phyloP scores from a whole-genome alignment of 2,329 filamentous ascomycete genomes.

The Cadophora malorum region DNA sequence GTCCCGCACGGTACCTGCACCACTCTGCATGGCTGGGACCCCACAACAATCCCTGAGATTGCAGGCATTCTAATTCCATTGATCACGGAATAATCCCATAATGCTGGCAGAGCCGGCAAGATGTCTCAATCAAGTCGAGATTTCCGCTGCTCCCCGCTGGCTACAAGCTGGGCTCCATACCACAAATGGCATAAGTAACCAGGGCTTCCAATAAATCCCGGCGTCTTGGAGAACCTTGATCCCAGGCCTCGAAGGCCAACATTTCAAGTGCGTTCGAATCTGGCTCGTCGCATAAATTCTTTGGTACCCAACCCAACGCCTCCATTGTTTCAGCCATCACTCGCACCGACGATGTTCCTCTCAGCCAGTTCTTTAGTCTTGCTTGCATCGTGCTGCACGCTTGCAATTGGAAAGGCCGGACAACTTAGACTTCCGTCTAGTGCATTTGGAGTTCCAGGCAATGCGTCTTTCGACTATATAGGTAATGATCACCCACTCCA shows the following conservation, averaged over 20 bases:
- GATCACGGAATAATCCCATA: neutral
- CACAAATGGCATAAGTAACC: neutral
- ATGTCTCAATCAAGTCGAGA: neutral
- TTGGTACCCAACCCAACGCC: neutral
- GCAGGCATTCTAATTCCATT: neutral
- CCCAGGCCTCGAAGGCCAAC: neutral
- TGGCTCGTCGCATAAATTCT: constrained; percentile 3
- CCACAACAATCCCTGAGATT: neutral
- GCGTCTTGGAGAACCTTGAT: neutral
- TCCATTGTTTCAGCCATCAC: neutral
- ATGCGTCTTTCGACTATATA: constrained; percentile 49
- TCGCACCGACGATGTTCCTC: neutral
- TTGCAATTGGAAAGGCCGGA: neutral
- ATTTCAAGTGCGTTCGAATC: neutral
- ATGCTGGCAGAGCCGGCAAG: neutral
- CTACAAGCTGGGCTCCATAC: neutral
- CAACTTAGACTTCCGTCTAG: constrained; percentile 24
- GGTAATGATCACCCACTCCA: constrained; percentile 17
- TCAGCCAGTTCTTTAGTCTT: neutral
- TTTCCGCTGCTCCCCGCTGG: neutral
- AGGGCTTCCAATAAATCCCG: neutral
- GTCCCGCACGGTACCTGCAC: constrained; percentile 1
- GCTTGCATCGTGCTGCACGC: neutral
- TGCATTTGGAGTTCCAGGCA: constrained; percentile 32
- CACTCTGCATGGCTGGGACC: neutral